Base-by-base conservation (phyloP, 805 yeast species). In the Ogataea nitratoaversa region DNA sequence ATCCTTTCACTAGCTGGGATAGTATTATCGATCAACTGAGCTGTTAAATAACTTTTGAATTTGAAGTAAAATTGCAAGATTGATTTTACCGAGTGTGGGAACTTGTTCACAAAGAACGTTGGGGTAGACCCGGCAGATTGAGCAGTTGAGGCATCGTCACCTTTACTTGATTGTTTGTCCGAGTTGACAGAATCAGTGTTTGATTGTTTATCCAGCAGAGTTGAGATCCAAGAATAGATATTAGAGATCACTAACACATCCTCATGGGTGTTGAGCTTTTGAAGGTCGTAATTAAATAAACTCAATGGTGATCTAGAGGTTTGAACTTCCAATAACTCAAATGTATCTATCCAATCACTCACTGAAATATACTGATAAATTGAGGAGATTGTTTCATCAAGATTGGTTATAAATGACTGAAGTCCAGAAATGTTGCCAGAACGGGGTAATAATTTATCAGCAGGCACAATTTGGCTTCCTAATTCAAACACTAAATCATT, bases 261-360 rank as follows among this genome's bases (percentile, higher is more conserved):
- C 23, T 79, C 85, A 8, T 66, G 62, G 6, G 65, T 65, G 3
- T 59, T 51, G 1, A 45, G 41, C 37, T 52, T 63, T 48, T 66
- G 79, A 40, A 63, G 61, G 43, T 62, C 74, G 56, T 79, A 74
- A 36, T 72, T 67, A 55, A 84, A 81, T 42, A 88, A 64, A 8
- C 82, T 73, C 9, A 76, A 63, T 25, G 74, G 57, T 0, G 80
- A 71, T 35, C 73, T 78, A 18, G 77, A 76, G 19, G 82, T 76
- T 43, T 83, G 82, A 24, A 76, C 66, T 56, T 90, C 96, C 33
- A 91, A 62, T 1, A 81, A 63, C 53, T 87, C 91, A 57, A 77
- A 84, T 3, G 82, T 75, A 40, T 74, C 72, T 37, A 87, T 68
- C 96, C 97, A 91, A 51, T 90, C 95, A 44, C 74, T 76, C 11